These are phyloP conservation scores for Curvularia sp. DNA, from an alignment of 2,329 filamentous ascomycete species.

Conservation along the genomic window DNA sequence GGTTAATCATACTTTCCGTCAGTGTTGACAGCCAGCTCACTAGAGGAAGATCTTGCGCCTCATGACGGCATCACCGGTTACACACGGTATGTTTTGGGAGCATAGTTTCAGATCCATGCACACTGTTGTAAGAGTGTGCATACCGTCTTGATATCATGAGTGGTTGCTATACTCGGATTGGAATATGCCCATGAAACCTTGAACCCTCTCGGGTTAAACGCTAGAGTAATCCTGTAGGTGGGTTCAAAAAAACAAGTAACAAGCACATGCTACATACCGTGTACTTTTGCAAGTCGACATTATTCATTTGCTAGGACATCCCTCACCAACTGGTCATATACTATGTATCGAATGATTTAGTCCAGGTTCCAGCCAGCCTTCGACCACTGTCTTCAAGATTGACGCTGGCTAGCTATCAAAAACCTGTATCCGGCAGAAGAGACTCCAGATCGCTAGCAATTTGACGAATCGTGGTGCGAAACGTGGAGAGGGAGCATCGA, in stretches of 20 bases:
- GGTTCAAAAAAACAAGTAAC: slow-evolving; percentile 1
- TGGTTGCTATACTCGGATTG: slow-evolving; percentile 1
- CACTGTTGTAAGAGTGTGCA: neutral
- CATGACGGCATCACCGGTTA: slow-evolving; percentile 4
- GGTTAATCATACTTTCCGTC: neutral
- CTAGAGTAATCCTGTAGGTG: neutral
- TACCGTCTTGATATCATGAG: neutral
- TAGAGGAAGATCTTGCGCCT: slow-evolving; percentile 7
- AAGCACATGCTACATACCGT: neutral
- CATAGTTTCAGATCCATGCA: slow-evolving; percentile 7
- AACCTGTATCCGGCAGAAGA: neutral
- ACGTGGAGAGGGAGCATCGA: neutral
- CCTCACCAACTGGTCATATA: neutral
- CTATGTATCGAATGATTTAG: neutral
- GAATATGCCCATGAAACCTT: neutral
- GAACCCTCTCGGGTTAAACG: neutral
- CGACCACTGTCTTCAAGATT: neutral
- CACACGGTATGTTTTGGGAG: slow-evolving; percentile 3
- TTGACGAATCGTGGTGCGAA: slow-evolving; percentile 5
- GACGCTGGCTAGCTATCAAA: slow-evolving; percentile 11
- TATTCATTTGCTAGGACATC: too few relatives aligned
- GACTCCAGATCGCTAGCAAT: slow-evolving; percentile 9
- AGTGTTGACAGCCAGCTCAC: neutral
- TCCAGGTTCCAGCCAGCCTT: slow-evolving; percentile 3
- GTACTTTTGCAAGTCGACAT: too few relatives aligned